Base-by-base conservation (phyloP, 192 early-diverging fungal species). In the Podila verticillata region DNA sequence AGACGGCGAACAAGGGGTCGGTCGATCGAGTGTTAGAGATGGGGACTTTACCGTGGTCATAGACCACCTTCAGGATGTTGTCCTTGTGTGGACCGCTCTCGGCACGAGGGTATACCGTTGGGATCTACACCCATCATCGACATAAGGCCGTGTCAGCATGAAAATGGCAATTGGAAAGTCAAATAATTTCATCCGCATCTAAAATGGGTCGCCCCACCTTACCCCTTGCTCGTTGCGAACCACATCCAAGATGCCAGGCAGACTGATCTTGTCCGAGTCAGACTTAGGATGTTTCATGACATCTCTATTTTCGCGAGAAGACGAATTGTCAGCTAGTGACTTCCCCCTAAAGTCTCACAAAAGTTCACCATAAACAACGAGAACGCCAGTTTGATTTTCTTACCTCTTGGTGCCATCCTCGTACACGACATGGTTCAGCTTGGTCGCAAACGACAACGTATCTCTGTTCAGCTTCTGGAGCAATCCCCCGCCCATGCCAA, bases 401-500 rank as follows among this genome's bases (percentile, higher is more conserved):
- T 73, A 88, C 72, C 93, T 72, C 24, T 72, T 67, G 17, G 66
- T 73, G 17, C 93, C 95, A 75, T 93, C 91, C 12, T 35, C 68
- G 68, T 95, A 92, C 0, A 84, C 86, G 47, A 97, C 86, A 28
- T 89, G 83, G 66, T 74, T 88, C 30, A 97, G 82, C 84, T 97
- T 97, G n/a, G 93, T 90, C 0, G 95, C 95, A 83, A 94, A 92
- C 57, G 89, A 91, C 91, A 94, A 89, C 0, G 91, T 93, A 69
- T 97, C 95, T 19, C 95, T 87, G 86, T 97, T 92, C 51, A 97
- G 73, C 85, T 94, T 93, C 68, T 96, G 92, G 10, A 97, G 77
- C 20, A 97, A 84, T 2, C 92, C 93, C 65, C 92, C 93, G 48
- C 95, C 95, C 95, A 97, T 97, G 17, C 95, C 95, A 66, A 94